Percentiles rank a stretch among this genome's conserved stretches.
These are phyloP conservation scores for Sphagnum magellanicum DNA, from an alignment of 228 moss, liverwort and hornwort genomes.

Conservation along the genomic window DNA sequence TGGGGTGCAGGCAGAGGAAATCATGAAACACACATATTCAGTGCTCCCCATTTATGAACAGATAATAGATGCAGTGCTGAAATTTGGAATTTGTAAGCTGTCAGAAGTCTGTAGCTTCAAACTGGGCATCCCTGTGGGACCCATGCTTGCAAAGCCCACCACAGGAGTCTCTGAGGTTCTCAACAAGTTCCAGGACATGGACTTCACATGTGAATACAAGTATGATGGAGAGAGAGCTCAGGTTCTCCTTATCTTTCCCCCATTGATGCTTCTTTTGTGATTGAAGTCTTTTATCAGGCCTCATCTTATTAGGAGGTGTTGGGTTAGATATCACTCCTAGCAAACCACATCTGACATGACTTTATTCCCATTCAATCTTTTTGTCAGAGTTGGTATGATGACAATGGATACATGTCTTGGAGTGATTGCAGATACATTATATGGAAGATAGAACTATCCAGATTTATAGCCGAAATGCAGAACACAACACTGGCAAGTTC, in stretches of 20 bases:
- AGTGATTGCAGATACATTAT: conserved; percentile 63
- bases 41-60: conserved; percentile 86
- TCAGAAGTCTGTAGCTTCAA: conserved; percentile 74
- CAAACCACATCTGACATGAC: neutral
- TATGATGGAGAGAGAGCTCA: conserved; percentile 98
- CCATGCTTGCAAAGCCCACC: conserved; percentile 98
- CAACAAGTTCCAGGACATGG: conserved; percentile 91
- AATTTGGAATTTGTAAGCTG: conserved; percentile 68
- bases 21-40: conserved; percentile 81
- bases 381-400: no score
- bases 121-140: conserved; percentile 88
- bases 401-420: neutral
- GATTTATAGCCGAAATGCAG: conserved; percentile 98
- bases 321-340: neutral
- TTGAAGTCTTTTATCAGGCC: neutral
- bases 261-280: neutral
- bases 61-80: conserved; percentile 59
- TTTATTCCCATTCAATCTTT: no score
- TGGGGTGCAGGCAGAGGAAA: conserved; percentile 61
- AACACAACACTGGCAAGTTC: conserved; percentile 89
- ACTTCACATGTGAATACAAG: conserved; percentile 99
- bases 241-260: conserved; percentile 20
- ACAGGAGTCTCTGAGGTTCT: conserved; percentile 96
- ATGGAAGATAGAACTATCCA: conserved; percentile 81
- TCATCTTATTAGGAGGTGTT: no score